Evolutionary conservation across 2,329 filamentous ascomycete genomes (phyloP).

Genomic region (Nigrospora oryzae): DNA sequence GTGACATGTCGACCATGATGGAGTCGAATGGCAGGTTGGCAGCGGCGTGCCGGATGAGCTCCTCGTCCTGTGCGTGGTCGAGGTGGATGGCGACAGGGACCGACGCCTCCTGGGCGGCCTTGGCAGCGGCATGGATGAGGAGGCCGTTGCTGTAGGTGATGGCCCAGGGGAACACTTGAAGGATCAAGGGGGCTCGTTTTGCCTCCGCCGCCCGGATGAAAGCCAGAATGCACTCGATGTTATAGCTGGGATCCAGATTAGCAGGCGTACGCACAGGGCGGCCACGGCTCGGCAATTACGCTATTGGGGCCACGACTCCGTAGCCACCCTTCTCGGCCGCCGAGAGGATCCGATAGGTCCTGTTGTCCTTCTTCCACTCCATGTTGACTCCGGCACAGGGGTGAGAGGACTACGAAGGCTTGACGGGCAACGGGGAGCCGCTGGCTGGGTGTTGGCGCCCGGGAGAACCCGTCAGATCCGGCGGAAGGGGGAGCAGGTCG

Average conservation of each 20-base stretch:
- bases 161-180: conserved; percentile 65
- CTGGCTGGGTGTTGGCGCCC: no score
- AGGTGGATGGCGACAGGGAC: conserved; percentile 57
- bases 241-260: conserved; percentile 36
- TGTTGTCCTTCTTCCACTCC: conserved; percentile 23
- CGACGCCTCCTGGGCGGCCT: conserved; percentile 42
- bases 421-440: no score
- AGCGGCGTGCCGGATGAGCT: conserved; percentile 47
- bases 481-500: no score
- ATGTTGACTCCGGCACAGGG: neutral
- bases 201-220: conserved; percentile 32
- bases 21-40: conserved; percentile 53
- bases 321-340: conserved; percentile 45
- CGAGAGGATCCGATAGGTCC: conserved; percentile 39
- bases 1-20: conserved; percentile 73
- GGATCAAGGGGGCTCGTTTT: conserved; percentile 54
- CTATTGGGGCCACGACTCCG: conserved; percentile 42
- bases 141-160: conserved; percentile 50
- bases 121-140: conserved; percentile 43
- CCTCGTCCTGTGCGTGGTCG: conserved; percentile 56
- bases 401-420: no score
- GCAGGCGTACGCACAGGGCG: neutral
- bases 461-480: no score
- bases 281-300: conserved; percentile 19
- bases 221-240: conserved; percentile 58